Percentiles rank a stretch among this genome's conserved stretches.
phyloP scores from a whole-genome alignment of 495 filamentous ascomycete genomes.

The Penicillium arizonense region DNA sequence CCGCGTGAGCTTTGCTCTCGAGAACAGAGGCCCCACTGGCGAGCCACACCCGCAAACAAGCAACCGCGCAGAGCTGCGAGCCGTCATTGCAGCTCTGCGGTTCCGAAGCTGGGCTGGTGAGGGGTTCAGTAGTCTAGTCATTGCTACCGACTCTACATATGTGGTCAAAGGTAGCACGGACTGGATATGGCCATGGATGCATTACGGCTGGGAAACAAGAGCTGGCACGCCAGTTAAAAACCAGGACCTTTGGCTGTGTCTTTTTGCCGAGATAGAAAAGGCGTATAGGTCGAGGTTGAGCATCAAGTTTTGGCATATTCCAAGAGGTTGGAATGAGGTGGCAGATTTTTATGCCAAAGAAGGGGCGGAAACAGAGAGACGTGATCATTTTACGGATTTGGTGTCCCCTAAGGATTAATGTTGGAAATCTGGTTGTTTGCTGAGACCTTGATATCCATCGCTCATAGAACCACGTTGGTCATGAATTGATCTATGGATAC shows the following conservation, averaged over 20 bases:
- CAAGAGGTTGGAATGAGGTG: not conserved
- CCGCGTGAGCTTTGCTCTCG: constrained; percentile 2
- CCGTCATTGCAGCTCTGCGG: constrained; percentile 36
- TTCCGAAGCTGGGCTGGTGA: not conserved
- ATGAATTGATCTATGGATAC: too few relatives aligned
- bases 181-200: constrained; percentile 23
- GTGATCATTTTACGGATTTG: too few relatives aligned
- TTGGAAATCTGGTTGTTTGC: too few relatives aligned
- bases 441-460: too few relatives aligned
- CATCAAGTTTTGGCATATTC: constrained; percentile 32
- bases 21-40: constrained; percentile 24
- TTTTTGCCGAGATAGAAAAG: constrained; percentile 15
- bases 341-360: not conserved
- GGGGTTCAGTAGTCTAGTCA: constrained; percentile 26
- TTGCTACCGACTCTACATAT: constrained; percentile 39
- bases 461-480: too few relatives aligned
- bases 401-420: too few relatives aligned
- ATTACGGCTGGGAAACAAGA: constrained; percentile 19
- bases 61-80: constrained; percentile 42
- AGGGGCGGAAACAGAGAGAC: not conserved
- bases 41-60: constrained; percentile 25
- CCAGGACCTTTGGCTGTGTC: constrained; percentile 35
- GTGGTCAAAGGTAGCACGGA: constrained; percentile 32
- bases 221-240: constrained; percentile 28
- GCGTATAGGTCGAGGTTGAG: constrained; percentile 17